Evolutionary conservation across 257 asterid species (phyloP), one percentile per base, ranked within the genome.

Genomic region (Fraxinus anomala): DNA sequence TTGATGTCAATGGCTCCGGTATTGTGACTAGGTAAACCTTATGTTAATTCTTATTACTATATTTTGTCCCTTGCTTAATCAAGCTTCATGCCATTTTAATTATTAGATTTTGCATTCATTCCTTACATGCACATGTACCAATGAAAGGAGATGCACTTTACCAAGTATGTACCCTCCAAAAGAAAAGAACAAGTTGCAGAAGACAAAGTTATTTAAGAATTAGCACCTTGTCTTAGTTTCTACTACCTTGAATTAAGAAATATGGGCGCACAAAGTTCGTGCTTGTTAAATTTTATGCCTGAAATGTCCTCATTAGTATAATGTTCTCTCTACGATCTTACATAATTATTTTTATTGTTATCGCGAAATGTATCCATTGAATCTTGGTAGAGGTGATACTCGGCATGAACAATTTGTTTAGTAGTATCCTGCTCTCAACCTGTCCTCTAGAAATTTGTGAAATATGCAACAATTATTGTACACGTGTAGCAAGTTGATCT

Each of bases 1-100:
- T 93, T n/a, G 99, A 96, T 77, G 84, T 84, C 40, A 88, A 84
- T 79, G 76, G 88, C 77, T 84, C 88, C 67, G 97, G 99, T 70
- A 76, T 86, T 59, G 89, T 96, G 67, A 92, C 98, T 86, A 91
- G 97, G 99, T 96, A 89, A 71, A 73, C 74, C 54, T 69, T 37
- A 26, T 68, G 24, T 68, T 56, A 19, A 19, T 56, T 63, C 34
- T 65, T 73, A 9, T 63, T 34, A 5, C n/a, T 1, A 10, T 63
- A 13, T 6, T 23, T 79, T 17, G 54, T 61, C 34, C 76, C 59
- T n/a, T 63, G 23, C 63, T 68, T 34, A 21, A 65, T 83, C 61
- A 70, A 23, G 42, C 34, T 71, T 77, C 63, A 28, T 75, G 24
- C 28, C 23, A 16, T 36, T 70, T 68, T 26, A 69, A 36, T 31